Evolutionary conservation across 176 grass and related monocot genomes (phyloP).

Genomic region (Avena sativa): DNA sequence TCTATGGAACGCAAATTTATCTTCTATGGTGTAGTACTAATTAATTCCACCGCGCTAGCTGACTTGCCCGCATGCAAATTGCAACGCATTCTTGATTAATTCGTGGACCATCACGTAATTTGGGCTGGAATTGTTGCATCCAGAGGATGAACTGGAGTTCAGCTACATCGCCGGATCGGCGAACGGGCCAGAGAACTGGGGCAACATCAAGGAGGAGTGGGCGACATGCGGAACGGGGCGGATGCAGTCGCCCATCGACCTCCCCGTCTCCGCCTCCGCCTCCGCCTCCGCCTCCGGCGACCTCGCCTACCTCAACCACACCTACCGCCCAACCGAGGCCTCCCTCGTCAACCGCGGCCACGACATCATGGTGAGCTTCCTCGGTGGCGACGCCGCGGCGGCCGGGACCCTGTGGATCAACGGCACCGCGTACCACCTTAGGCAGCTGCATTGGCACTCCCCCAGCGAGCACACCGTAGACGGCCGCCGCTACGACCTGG

Average conservation of each 20-base stretch:
- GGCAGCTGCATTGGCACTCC: slow-evolving; percentile 76
- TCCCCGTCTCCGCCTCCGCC: slow-evolving; percentile 36
- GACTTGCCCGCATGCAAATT: too few species aligned
- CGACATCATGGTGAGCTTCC: too few species aligned
- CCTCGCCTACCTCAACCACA: slow-evolving; percentile 52
- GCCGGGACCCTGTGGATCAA: slow-evolving; percentile 67
- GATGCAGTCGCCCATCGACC: slow-evolving; percentile 78
- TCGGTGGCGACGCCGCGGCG: too few species aligned
- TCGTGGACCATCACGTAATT: too few species aligned
- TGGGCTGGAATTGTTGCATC: background rate
- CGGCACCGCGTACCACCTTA: slow-evolving; percentile 56
- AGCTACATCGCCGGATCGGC: slow-evolving; percentile 36
- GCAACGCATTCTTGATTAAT: background rate
- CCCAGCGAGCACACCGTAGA: slow-evolving; percentile 77
- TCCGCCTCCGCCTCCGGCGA: slow-evolving; percentile 17
- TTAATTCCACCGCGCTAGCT: background rate
- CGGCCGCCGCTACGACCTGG: slow-evolving; percentile 54
- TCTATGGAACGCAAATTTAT: background rate
- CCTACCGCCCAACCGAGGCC: slow-evolving; percentile 58
- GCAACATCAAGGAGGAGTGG: slow-evolving; percentile 62
- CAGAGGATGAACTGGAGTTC: slow-evolving; percentile 66
- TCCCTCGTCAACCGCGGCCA: slow-evolving; percentile 67
- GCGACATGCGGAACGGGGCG: slow-evolving; percentile 48
- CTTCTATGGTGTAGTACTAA: too few species aligned
- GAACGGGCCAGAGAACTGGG: slow-evolving; percentile 73